Conservation (phyloP, 2,329 filamentous ascomycete genomes). For the Nemania abortiva region DNA sequence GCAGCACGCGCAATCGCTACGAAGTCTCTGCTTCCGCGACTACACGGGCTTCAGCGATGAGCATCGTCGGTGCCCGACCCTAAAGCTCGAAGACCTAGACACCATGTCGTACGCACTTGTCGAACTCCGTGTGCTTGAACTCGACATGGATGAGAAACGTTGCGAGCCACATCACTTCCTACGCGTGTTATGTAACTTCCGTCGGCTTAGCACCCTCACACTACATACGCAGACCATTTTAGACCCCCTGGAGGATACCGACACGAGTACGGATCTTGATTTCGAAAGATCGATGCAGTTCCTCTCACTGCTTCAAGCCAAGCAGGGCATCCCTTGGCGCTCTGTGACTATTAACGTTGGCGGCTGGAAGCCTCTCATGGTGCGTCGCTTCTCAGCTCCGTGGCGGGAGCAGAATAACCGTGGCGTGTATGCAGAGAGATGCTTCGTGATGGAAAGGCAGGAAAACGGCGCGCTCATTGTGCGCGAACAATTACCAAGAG, state of each 20-base stretch:
- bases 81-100: conserved; percentile 52
- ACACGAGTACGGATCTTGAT: conserved; percentile 54
- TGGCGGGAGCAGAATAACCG: conserved; percentile 58
- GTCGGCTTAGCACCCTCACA: conserved; percentile 55
- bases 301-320: conserved; percentile 52
- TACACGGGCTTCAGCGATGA: conserved; percentile 61
- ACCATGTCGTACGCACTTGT: conserved; percentile 51
- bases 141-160: conserved; percentile 60
- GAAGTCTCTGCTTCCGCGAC: conserved; percentile 58
- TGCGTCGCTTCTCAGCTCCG: conserved; percentile 56
- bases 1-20: conserved; percentile 55
- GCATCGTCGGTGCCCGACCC: conserved; percentile 57
- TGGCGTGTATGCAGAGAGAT: conserved; percentile 62
- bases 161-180: conserved; percentile 56
- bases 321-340: conserved; percentile 52
- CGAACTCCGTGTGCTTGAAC: conserved; percentile 57
- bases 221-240: conserved; percentile 61
- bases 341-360: conserved; percentile 61
- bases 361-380: conserved; percentile 61
- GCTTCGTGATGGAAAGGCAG: conserved; percentile 57
- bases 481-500: conserved; percentile 42
- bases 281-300: conserved; percentile 53
- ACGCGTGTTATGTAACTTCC: conserved; percentile 55
- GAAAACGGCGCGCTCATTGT: conserved; percentile 38
- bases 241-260: conserved; percentile 44